Base-by-base conservation (phyloP, 495 filamentous ascomycete genomes). In the Podospora comata region DNA sequence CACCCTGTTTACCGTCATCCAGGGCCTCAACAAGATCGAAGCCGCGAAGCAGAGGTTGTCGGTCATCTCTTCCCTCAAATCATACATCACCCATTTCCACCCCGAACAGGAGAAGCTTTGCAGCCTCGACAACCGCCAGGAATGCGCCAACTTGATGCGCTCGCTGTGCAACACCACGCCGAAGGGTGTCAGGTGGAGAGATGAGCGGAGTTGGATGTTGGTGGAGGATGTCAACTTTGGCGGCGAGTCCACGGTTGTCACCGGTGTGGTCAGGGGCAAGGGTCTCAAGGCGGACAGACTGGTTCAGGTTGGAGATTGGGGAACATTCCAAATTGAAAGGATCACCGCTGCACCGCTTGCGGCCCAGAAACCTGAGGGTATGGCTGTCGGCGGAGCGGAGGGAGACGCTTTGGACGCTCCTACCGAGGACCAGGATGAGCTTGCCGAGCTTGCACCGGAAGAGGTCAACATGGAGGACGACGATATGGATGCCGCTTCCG, bases 41-140 rank as follows among this genome's bases (percentile, higher is more conserved):
- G 87, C 91, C 1, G 80, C 87, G 5, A 97, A 97, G 79, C 88
- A 86, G 74, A 84, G 90, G 57, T 81, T 87, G 0, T 91, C 94
- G 65, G 85, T 96, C 20, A 83, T 91, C 59, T 79, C 87, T 54
- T 96, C 93, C 5, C 84, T 98, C 27, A 93, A 92, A 70, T 93
- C 91, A 11, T 97, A 90, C 80, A 92, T 97, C 76, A 90, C 87
- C 53, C 93, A 97, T 77, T 98, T 96, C 81, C 95, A 97, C 80
- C 92, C 95, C 0, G 81, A 88, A 9, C 89, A 92, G 67, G 91
- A 96, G 68, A 97, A 94, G 79, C 85, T 99, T 54, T 89, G 92
- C 77, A 93, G 87, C 67, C 83, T 96, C 59, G 92, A 96, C 71
- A 92, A 89, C 9, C 81, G 89, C 75, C 93, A 96, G 75, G 95